Evolutionary conservation across 2,329 filamentous ascomycete species (phyloP), one percentile per base, ranked within the genome.

Genomic region (Apiospora marii): DNA sequence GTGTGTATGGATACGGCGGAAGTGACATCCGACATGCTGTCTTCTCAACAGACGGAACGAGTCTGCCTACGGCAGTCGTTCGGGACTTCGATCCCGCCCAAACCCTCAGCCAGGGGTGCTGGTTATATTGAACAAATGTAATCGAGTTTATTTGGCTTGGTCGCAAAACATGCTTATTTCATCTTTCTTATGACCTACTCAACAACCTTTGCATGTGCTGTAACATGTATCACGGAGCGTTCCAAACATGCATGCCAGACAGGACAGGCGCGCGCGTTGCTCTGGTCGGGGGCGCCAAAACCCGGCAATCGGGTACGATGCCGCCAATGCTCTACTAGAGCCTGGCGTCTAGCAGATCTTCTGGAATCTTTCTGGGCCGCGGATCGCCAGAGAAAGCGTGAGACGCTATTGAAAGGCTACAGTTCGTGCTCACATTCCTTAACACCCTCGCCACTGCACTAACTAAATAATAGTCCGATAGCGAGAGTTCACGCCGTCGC

Each of bases 271-370:
- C 37, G 24, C 34, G 34, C 34, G 19, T 27, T 22, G 22, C 44
- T 67, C 37, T 67, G 37, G 24, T 27, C 37, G 44, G 4, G 22
- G 19, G 37, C 37, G 37, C 64, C 22, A 92, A 90, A 90, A 75
- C 90, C 86, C 0, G 90, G 90, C n/a, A 85, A 92, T 27, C 27
- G 91, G 91, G 3, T 87, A 85, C 48, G 86, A 92, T 75, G 85
- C 84, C 7, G 85, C 91, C 69, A 90, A 87, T 74, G 86, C 88
- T 0, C 81, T 92, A 0, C 81, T 84, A 53, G 74, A 81, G 16
- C 88, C 89, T 0, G 69, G 73, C 37, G 10, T 41, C 37, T 0
- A 70, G 73, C 37, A 43, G 78, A 0, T 81, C 80, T 8, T 92
- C 91, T 78, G 82, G 86, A 13, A 84, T 92, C 71, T 77, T 91